These are phyloP conservation scores for Dipteronia sinensis DNA, from an alignment of 345 rosid species.

Conservation along the genomic window DNA sequence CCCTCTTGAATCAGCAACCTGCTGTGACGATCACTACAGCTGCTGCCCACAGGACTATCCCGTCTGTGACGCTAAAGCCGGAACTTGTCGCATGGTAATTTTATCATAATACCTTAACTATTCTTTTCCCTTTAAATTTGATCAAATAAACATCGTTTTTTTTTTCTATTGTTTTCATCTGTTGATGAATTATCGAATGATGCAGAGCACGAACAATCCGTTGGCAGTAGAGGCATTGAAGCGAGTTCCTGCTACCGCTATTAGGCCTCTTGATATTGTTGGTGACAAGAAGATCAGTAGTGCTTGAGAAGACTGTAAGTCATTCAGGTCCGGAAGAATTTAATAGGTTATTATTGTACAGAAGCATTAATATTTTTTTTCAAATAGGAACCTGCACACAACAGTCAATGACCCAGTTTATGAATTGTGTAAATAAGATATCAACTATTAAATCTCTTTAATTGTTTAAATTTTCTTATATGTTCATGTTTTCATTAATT, in stretches of 20 bases:
- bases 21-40: slow-evolving; percentile 73
- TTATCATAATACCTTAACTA: background rate
- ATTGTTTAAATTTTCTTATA: too few species aligned
- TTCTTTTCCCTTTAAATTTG: background rate
- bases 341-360: background rate
- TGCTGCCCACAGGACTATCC: slow-evolving; percentile 88
- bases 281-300: slow-evolving; percentile 18
- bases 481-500: too few species aligned
- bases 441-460: too few species aligned
- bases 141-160: background rate
- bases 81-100: slow-evolving; percentile 73
- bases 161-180: background rate
- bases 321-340: background rate
- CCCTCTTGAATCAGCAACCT: slow-evolving; percentile 75
- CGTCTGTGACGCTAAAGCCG: slow-evolving; percentile 59
- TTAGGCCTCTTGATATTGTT: slow-evolving; percentile 26
- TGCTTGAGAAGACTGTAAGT: slow-evolving; percentile 19
- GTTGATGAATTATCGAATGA: background rate
- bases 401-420: too few species aligned
- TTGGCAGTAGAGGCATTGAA: slow-evolving; percentile 52
- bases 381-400: background rate
- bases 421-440: background rate
- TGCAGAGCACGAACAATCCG: slow-evolving; percentile 66
- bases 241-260: slow-evolving; percentile 52
- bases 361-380: background rate